phyloP scores from a whole-genome alignment of 2,329 filamentous ascomycete genomes.

The Metarhizium anisopliae region DNA sequence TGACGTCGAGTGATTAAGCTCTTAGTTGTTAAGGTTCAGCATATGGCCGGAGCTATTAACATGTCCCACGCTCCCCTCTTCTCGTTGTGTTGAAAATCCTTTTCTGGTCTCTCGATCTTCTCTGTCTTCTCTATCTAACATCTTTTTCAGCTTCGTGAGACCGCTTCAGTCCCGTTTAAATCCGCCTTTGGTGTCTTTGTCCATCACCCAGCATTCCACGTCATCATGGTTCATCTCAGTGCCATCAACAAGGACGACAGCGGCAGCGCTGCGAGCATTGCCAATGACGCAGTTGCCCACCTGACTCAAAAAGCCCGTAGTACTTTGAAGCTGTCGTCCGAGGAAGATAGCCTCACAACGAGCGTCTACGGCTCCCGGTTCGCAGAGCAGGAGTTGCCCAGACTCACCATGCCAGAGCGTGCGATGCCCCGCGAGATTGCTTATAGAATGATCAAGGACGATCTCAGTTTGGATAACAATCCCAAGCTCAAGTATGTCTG shows the following conservation, averaged over 20 bases:
- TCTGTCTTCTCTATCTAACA: neutral
- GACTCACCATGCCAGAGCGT: slow-evolving; percentile 74
- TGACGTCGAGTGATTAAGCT: neutral
- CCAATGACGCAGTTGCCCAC: slow-evolving; percentile 10
- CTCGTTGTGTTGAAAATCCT: no score
- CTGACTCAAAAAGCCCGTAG: slow-evolving; percentile 28
- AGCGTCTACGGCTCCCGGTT: slow-evolving; percentile 85
- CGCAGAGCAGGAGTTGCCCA: slow-evolving; percentile 71
- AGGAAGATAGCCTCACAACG: slow-evolving; percentile 55
- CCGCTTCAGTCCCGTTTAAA: no score
- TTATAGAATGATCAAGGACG: slow-evolving; percentile 96
- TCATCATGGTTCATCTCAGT: slow-evolving; percentile 42
- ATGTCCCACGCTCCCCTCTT: neutral
- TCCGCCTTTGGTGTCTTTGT: neutral
- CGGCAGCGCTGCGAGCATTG: neutral
- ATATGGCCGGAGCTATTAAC: neutral
- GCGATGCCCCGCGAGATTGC: slow-evolving; percentile 90
- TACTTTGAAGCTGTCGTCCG: slow-evolving; percentile 37
- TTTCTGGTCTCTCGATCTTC: neutral
- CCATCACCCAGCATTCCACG: slow-evolving; percentile 8
- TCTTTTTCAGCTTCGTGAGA: neutral
- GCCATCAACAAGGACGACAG: slow-evolving; percentile 26
- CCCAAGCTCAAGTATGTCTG: slow-evolving; percentile 66
- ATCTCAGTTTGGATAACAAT: slow-evolving; percentile 83
- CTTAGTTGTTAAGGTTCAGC: neutral